Evolutionary conservation across 2,329 filamentous ascomycete species (phyloP).

Genomic region (Rosellinia necatrix): DNA sequence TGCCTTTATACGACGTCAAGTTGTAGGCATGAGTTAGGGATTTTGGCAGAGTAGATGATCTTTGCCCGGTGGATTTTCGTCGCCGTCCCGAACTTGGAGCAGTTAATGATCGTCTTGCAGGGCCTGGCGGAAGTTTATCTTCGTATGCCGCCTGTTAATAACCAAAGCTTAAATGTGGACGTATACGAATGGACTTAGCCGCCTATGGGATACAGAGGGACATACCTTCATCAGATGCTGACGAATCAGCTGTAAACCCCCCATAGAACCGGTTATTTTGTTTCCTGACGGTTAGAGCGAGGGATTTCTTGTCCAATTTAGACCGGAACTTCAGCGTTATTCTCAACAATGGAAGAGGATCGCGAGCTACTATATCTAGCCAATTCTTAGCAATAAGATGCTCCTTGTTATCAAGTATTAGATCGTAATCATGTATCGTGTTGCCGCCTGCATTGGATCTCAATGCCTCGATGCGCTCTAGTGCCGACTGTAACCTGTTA

Average conservation of each 20-base stretch:
- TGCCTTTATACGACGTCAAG: constrained; percentile 1
- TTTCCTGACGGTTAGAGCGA: background rate
- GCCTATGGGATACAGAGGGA: background rate
- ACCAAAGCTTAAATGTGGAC: background rate
- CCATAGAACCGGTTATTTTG: background rate
- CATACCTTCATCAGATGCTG: constrained; percentile 4
- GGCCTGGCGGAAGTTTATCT: background rate
- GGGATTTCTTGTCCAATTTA: background rate
- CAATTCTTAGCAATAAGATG: constrained; percentile 14
- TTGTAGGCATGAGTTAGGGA: background rate
- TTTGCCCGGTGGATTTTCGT: background rate
- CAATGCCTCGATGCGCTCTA: constrained; percentile 1
- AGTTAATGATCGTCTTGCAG: background rate
- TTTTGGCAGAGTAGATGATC: background rate
- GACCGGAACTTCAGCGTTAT: background rate
- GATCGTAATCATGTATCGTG: constrained; percentile 4
- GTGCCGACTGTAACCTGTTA: background rate
- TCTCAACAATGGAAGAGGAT: constrained; percentile 2
- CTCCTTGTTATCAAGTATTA: constrained; percentile 14
- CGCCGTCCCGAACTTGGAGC: background rate
- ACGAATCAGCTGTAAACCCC: background rate
- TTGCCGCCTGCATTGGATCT: constrained; percentile 9
- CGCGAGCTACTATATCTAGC: constrained; percentile 13
- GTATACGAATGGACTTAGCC: background rate
- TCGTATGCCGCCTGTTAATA: background rate